These are phyloP conservation scores for Phytophthora syringae DNA, from an alignment of 352 stramenopile species.

Conservation along the genomic window DNA sequence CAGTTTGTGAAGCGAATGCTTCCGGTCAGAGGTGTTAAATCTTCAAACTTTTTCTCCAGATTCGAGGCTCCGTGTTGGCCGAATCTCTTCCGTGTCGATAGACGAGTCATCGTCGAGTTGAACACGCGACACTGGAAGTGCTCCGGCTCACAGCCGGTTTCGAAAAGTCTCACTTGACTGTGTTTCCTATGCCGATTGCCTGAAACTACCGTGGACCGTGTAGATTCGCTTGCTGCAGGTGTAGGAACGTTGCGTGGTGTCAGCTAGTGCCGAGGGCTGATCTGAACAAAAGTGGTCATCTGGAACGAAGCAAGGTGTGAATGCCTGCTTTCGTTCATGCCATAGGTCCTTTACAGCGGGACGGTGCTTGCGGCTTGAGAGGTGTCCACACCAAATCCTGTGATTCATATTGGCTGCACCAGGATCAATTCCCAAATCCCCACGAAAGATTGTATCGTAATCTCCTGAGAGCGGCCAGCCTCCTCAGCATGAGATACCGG, in stretches of 20 bases:
- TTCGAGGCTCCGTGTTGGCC: conserved; percentile 1
- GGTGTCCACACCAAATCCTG: conserved; percentile 9
- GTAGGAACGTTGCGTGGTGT: no score
- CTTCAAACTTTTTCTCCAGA: neutral
- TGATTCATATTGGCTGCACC: conserved; percentile 4
- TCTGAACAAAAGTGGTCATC: neutral
- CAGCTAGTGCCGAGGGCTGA: no score
- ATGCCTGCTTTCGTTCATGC: neutral
- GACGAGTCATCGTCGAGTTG: neutral
- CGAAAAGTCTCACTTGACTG: no score
- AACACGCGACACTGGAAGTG: conserved; percentile 19
- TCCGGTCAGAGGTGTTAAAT: no score
- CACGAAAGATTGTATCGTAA: neutral
- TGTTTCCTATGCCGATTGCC: no score
- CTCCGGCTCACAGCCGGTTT: conserved; percentile 5
- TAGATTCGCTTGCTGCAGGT: neutral
- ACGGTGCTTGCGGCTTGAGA: conserved; percentile 5
- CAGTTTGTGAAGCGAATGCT: no score
- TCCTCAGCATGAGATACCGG: conserved; percentile 22
- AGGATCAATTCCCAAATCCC: conserved; percentile 9
- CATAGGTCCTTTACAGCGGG: neutral
- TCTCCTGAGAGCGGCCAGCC: neutral
- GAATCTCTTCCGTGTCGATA: conserved; percentile 3
- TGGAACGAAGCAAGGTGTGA: neutral
- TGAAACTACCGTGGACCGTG: no score